Evolutionary conservation across 495 filamentous ascomycete genomes (phyloP), one percentile per base, ranked within the genome.

Genomic region (Penicillium alfredii): DNA sequence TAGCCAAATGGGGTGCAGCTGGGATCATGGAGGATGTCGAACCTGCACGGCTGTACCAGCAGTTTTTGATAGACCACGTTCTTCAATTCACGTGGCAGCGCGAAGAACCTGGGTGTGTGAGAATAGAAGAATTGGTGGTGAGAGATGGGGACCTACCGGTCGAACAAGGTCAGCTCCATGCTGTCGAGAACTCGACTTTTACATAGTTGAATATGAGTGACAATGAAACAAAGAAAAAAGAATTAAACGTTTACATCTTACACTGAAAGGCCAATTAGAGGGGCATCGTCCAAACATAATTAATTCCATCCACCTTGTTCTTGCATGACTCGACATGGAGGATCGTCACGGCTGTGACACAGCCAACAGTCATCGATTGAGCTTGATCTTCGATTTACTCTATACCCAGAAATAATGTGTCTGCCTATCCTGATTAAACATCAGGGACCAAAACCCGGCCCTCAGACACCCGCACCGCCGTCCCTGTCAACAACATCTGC

Each of bases 381-480:
- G n/a, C n/a, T n/a, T n/a, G n/a, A 25, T 26, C 10, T 24, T 22
- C 16, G 14, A 25, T 18, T 12, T 15, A 3, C 6, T 10, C n/a
- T 8, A 14, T 7, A 26, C 4, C 23, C 24, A 8, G 8, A 28
- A n/a, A n/a, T 37, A 18, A 14, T 33, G 25, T 15, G 10, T 32
- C 25, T 20, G 19, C n/a, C 11, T 14, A 5, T 22, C 21, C 10
- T 16, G 8, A 13, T 38, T 12, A 45, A 22, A 34, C 49, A n/a
- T 37, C 63, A 38, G 45, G 42, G 16, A 58, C 35, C 23, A 49
- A 26, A 24, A 69, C 55, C 7, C 39, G 62, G 3, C 78, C 77
- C 51, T 73, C 71, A 51, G 74, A 74, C 15, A 83, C 73, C 29
- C 70, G 61, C n/a, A 75, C 72, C 3, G 78, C 74, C 21, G 55